These are phyloP conservation scores for Lagenidium sp. DNA, from an alignment of 352 stramenopile genomes.

Conservation along the genomic window DNA sequence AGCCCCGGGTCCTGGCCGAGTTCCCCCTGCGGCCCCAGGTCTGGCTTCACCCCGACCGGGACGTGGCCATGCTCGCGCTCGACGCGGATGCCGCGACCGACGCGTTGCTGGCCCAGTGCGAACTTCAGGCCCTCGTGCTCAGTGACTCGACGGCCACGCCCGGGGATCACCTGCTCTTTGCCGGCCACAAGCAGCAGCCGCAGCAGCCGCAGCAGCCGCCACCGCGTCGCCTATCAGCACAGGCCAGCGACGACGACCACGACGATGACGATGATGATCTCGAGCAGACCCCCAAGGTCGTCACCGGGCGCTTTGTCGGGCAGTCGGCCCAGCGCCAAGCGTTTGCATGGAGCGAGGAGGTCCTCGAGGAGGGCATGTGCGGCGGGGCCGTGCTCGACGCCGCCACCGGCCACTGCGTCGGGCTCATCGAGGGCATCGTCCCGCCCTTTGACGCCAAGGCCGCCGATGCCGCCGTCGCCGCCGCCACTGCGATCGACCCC, in stretches of 20 bases:
- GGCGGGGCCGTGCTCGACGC: slow-evolving; percentile 50
- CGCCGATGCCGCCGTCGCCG: slow-evolving; percentile 11
- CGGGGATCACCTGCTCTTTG: slow-evolving; percentile 41
- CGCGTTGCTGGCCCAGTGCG: slow-evolving; percentile 14
- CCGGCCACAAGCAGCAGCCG: slow-evolving; percentile 39
- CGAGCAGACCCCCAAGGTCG: slow-evolving; percentile 33
- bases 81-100: slow-evolving; percentile 19
- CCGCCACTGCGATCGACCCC: too few species aligned
- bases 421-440: slow-evolving; percentile 74
- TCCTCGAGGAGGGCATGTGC: slow-evolving; percentile 79
- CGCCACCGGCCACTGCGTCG: slow-evolving; percentile 36
- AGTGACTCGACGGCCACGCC: slow-evolving; percentile 8
- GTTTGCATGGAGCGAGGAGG: slow-evolving; percentile 64
- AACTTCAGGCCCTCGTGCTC: slow-evolving; percentile 30
- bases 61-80: slow-evolving; percentile 52
- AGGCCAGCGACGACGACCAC: slow-evolving; percentile 4
- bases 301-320: slow-evolving; percentile 51
- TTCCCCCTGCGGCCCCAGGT: slow-evolving; percentile 41
- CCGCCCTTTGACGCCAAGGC: slow-evolving; percentile 10
- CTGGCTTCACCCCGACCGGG: slow-evolving; percentile 37
- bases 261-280: slow-evolving; percentile 8
- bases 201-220: too few species aligned
- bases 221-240: not conserved
- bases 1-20: slow-evolving; percentile 30
- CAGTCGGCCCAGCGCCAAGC: slow-evolving; percentile 45